These are phyloP conservation scores for Macroventuria anomochaeta DNA, from an alignment of 2,329 filamentous ascomycete genomes.

Conservation along the genomic window DNA sequence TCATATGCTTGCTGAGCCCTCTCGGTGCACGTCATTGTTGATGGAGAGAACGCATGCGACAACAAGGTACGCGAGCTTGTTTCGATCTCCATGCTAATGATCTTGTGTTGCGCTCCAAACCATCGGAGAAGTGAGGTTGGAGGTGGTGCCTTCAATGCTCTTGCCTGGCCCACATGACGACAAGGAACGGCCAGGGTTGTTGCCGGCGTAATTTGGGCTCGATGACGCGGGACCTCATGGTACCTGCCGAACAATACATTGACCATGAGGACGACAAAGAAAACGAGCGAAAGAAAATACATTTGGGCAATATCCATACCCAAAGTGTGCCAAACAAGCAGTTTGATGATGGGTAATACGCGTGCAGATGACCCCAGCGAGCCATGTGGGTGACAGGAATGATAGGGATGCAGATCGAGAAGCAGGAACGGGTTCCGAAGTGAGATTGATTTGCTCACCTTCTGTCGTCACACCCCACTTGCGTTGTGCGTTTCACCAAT, in stretches of 20 bases:
- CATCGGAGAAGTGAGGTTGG: background rate
- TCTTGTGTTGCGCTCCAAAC: background rate
- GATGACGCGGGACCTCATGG: background rate
- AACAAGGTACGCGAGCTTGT: background rate
- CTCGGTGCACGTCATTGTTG: background rate
- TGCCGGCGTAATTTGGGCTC: background rate
- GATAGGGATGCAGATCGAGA: constrained; percentile 10
- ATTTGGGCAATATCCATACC: too few species aligned
- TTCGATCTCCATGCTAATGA: background rate
- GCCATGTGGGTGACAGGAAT: constrained; percentile 48
- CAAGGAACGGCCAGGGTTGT: background rate
- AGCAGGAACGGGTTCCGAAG: constrained; percentile 32
- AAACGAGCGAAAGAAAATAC: background rate
- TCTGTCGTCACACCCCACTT: constrained; percentile 31
- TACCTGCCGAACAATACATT: background rate
- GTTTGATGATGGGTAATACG: too few species aligned
- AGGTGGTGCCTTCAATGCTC: background rate
- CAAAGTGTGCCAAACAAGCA: too few species aligned
- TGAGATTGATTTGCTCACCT: constrained; percentile 46
- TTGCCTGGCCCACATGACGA: background rate
- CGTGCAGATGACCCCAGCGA: too few species aligned
- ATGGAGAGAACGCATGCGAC: background rate
- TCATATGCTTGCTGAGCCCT: background rate
- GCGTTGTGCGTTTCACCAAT: constrained; percentile 16
- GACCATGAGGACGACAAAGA: background rate